Percentiles rank a stretch among this genome's conserved stretches.
These are phyloP conservation scores for Umbelopsis sp. DNA, from an alignment of 192 early-diverging fungal species.

Conservation along the genomic window DNA sequence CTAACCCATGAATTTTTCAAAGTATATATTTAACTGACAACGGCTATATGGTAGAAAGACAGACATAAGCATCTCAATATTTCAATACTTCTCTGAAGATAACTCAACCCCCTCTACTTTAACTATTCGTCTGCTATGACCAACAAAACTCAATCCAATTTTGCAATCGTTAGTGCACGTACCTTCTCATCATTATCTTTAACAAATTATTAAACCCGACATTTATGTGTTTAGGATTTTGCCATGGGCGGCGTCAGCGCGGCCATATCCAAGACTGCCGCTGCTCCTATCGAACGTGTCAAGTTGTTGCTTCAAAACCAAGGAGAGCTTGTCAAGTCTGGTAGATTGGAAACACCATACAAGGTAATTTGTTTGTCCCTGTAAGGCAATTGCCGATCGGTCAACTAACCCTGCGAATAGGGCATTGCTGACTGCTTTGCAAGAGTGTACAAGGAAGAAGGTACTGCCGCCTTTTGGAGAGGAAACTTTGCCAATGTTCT, in stretches of 20 bases:
- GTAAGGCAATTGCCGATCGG: neutral
- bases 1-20: slow-evolving; percentile 3
- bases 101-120: neutral
- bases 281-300: slow-evolving; percentile 97
- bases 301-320: slow-evolving; percentile 95
- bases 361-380: slow-evolving; percentile 35
- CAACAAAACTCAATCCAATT: slow-evolving; percentile 3
- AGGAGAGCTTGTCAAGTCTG: slow-evolving; percentile 80
- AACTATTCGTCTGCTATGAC: neutral
- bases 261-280: slow-evolving; percentile 97
- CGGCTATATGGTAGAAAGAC: neutral
- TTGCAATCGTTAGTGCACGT: neutral
- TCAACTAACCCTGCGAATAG: neutral
- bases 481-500: slow-evolving; percentile 95
- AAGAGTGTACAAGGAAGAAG: slow-evolving; percentile 86
- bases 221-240: slow-evolving; percentile 57
- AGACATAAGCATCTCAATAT: slow-evolving; percentile 10
- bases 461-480: slow-evolving; percentile 74
- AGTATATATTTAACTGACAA: neutral
- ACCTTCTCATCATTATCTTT: neutral
- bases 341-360: slow-evolving; percentile 77
- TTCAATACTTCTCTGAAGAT: slow-evolving; percentile 13
- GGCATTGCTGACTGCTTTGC: slow-evolving; percentile 92
- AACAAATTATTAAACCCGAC: neutral
- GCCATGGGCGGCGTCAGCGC: slow-evolving; percentile 92